A percentile compares a stretch with the other conserved stretches of the same genome.
These are phyloP conservation scores for Chrysanthemum seticuspe DNA, from an alignment of 129 eudicot genomes.

Conservation along the genomic window DNA sequence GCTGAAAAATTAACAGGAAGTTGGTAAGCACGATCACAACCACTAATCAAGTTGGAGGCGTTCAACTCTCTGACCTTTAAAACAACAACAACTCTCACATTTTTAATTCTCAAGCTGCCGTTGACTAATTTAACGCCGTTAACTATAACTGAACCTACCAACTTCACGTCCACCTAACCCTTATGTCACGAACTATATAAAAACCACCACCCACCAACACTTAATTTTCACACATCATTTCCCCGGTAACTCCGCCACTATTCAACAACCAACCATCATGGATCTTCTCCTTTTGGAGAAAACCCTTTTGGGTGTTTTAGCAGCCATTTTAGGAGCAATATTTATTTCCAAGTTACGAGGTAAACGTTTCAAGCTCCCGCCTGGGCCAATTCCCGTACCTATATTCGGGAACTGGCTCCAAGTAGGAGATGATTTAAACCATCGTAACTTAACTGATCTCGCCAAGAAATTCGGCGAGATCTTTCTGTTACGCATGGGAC, in stretches of 20 bases:
- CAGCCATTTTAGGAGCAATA: conserved; percentile 52
- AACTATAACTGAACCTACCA: background rate
- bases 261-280: conserved; percentile 36
- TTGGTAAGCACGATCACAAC: no score
- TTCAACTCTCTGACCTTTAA: no score
- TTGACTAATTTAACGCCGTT: conserved; percentile 16
- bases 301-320: conserved; percentile 52
- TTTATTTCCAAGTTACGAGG: conserved; percentile 50
- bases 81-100: background rate
- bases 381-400: no score
- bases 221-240: background rate
- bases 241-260: background rate
- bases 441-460: no score
- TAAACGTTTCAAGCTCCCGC: no score
- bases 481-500: no score
- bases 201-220: conserved; percentile 1
- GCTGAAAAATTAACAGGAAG: no score
- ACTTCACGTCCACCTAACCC: conserved; percentile 29
- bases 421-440: no score
- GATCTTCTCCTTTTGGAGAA: conserved; percentile 77
- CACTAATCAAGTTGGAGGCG: no score
- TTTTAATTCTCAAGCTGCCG: background rate
- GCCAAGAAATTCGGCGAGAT: no score
- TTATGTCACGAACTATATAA: conserved; percentile 15
- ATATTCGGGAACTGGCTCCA: no score